Evolutionary conservation across 345 rosid genomes (phyloP), one percentile per base, ranked within the genome.

Genomic region (Erucastrum elatum): DNA sequence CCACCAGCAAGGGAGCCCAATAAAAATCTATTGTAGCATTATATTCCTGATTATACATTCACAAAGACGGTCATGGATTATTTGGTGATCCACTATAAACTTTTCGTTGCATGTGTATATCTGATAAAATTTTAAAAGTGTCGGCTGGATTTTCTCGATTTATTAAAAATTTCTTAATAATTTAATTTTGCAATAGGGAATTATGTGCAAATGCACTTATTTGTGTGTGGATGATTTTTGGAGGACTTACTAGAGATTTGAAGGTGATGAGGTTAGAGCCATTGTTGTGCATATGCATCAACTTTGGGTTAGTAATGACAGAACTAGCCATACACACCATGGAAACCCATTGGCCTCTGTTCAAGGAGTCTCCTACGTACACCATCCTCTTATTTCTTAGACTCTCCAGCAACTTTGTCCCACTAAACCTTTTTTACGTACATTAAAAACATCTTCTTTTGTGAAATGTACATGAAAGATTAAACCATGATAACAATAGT

Each of bases 301-400:
- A 81, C 26, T 75, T 75, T 1, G 86, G 82, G 80, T 77, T 74
- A 35, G 87, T 85, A 65, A 95, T 75, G 53, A 81, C 83, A 0
- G 96, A 87, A 46, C 90, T 92, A 70, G 87, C 86, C 81, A 95
- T 82, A 82, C 98, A 95, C 58, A 89, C 80, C 96, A 95, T 90
- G 15, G 99, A 95, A 35, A 91, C 89, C 99, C 99, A 93, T 25
- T 95, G 98, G 76, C 88, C 89, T 81, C 97, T 84, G 67, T 95
- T 91, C 81, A 95, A 77, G 4, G 99, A 95, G 71, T 95, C 99
- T 41, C 96, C 98, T 6, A 91, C 99, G 72, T 85, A 93, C 79
- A 91, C 89, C 49, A 93, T 89, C 84, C 99, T 88, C 86, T 91
- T 95, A 80, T 91, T 89, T 87, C 90, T 95, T 72, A 95, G 83